phyloP scores from a whole-genome alignment of 768 basidiomycete species.

The Leccinellum luteum region DNA sequence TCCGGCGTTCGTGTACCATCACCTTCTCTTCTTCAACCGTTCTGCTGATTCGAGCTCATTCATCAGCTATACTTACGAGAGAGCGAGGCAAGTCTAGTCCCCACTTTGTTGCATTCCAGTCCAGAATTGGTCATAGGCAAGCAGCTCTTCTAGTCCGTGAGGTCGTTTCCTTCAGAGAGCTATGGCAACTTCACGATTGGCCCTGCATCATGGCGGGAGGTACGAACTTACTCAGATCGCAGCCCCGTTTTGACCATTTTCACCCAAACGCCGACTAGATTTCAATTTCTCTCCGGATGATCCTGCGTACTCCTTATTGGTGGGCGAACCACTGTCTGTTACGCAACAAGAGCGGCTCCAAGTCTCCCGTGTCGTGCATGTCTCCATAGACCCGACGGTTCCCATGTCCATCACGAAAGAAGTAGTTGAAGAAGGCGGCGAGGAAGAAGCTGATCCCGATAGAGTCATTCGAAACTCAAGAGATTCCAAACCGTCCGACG shows the following conservation, averaged over 20 bases:
- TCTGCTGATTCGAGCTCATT: neutral
- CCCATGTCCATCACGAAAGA: conserved; percentile 25
- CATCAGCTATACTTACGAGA: conserved; percentile 65
- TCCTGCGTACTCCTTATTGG: conserved; percentile 75
- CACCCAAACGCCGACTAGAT: conserved; percentile 46
- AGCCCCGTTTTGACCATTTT: neutral
- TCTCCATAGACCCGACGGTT: conserved; percentile 63
- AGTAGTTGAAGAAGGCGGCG: conserved; percentile 40
- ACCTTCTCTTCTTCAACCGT: neutral
- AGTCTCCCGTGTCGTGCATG: conserved; percentile 69
- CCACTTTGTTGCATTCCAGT: neutral
- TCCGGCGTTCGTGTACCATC: conserved; percentile 55
- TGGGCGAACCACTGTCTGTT: conserved; percentile 54
- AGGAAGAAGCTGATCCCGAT: conserved; percentile 54
- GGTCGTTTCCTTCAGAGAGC: conserved; percentile 51
- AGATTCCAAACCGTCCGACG: conserved; percentile 55
- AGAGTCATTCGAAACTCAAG: conserved; percentile 74
- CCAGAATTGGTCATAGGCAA: conserved; percentile 51
- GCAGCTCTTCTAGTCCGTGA: conserved; percentile 70
- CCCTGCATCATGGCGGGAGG: conserved; percentile 85
- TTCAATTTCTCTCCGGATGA: conserved; percentile 89
- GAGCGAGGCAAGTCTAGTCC: conserved; percentile 58
- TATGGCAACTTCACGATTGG: conserved; percentile 51
- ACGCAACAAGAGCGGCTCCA: conserved; percentile 52
- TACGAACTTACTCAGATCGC: conserved; percentile 27